phyloP scores from a whole-genome alignment of 2,329 filamentous ascomycete genomes.

The Fusarium tuaranense region DNA sequence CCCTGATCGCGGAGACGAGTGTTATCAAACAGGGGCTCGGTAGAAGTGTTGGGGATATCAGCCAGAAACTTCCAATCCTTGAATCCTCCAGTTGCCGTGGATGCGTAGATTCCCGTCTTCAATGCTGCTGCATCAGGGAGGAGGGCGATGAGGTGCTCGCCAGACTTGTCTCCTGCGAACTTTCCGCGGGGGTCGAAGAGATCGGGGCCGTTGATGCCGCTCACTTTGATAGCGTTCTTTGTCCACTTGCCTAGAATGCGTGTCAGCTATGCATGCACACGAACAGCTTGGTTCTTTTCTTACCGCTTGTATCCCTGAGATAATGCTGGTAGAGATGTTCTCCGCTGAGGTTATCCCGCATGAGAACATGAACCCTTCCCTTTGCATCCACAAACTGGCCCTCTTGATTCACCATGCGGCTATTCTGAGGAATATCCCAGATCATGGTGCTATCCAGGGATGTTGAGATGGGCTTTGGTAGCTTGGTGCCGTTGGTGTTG shows the following conservation, averaged over 20 bases:
- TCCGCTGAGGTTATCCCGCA: conserved; percentile 26
- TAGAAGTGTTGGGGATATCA: conserved; percentile 24
- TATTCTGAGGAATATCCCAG: conserved; percentile 29
- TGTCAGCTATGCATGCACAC: rapidly evolving
- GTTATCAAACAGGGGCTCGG: conserved; percentile 27
- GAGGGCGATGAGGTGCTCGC: conserved; percentile 22
- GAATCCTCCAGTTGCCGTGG: conserved; percentile 9
- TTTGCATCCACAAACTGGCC: conserved; percentile 25
- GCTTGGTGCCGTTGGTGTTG: conserved; percentile 17
- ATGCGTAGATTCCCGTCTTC: conserved; percentile 14
- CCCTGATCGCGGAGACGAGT: conserved; percentile 11
- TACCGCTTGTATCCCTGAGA: conserved; percentile 10
- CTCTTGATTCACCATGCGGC: conserved; percentile 34
- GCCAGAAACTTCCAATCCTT: conserved; percentile 24
- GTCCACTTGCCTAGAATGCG: conserved; percentile 8
- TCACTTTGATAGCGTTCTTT: conserved; percentile 24
- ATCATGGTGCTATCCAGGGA: conserved; percentile 19
- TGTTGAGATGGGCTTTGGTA: conserved; percentile 20
- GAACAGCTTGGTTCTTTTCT: rapidly evolving
- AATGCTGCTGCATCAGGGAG: conserved; percentile 12
- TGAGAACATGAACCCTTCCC: conserved; percentile 26
- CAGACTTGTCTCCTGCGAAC: conserved; percentile 21
- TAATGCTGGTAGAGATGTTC: conserved; percentile 31
- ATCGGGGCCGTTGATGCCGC: conserved; percentile 26
- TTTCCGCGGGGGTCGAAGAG: conserved; percentile 32